Percentiles rank a stretch among this genome's conserved stretches.
Evolutionary conservation across 2,329 filamentous ascomycete genomes (phyloP).

Genomic region (Fusarium fracticaudum): DNA sequence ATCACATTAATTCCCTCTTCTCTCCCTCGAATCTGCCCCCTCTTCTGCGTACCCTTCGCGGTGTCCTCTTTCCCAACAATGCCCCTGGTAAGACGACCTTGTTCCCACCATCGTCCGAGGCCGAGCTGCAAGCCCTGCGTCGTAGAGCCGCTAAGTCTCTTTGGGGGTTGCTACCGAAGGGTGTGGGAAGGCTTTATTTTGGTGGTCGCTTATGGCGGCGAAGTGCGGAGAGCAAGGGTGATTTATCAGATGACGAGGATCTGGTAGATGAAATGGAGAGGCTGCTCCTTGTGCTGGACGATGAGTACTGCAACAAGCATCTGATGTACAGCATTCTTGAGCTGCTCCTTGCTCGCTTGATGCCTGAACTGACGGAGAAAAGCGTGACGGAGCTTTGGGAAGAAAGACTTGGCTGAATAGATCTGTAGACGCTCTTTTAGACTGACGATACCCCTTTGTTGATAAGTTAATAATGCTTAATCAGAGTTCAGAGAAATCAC

Average conservation of each 20-base stretch:
- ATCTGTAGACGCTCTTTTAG: slow-evolving; percentile 14
- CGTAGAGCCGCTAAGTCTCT: slow-evolving; percentile 72
- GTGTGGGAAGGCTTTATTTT: slow-evolving; percentile 62
- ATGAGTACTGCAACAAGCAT: slow-evolving; percentile 93
- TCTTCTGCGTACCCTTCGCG: slow-evolving; percentile 76
- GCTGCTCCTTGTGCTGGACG: slow-evolving; percentile 78
- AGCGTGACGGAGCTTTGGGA: slow-evolving; percentile 77
- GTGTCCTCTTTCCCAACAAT: slow-evolving; percentile 88
- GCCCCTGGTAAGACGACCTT: slow-evolving; percentile 72
- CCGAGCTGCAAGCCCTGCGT: slow-evolving; percentile 69
- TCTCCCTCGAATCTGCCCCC: slow-evolving; percentile 72
- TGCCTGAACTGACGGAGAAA: slow-evolving; percentile 84
- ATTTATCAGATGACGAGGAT: slow-evolving; percentile 47
- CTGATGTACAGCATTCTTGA: slow-evolving; percentile 86
- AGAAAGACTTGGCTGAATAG: slow-evolving; percentile 66
- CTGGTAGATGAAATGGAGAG: slow-evolving; percentile 69
- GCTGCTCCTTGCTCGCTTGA: slow-evolving; percentile 79
- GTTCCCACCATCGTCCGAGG: slow-evolving; percentile 67
- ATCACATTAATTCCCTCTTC: slow-evolving; percentile 66
- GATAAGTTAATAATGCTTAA: slow-evolving; percentile 2
- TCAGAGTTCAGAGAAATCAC: background rate
- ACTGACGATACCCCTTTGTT: slow-evolving; percentile 36
- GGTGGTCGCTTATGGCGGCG: slow-evolving; percentile 49
- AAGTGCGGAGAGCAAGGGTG: slow-evolving; percentile 34
- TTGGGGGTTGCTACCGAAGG: slow-evolving; percentile 58